Evolutionary conservation across 495 filamentous ascomycete genomes (phyloP).

Genomic region (Glutinoglossum americanum): DNA sequence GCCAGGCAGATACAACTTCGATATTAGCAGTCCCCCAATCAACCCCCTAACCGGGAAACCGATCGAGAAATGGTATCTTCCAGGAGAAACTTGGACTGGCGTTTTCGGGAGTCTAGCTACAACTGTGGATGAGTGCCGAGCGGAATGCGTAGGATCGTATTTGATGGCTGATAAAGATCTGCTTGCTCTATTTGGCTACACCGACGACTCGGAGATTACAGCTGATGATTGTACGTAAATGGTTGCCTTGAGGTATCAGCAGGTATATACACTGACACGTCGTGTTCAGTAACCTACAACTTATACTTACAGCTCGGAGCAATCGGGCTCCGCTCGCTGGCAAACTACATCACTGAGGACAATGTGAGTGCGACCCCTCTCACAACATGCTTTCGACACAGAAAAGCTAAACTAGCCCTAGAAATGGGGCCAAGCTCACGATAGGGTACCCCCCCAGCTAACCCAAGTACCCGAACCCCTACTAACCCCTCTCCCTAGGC

Average conservation of each 20-base stretch:
- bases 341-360: neutral
- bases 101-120: slow-evolving; percentile 23
- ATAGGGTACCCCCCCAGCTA: slow-evolving; percentile 13
- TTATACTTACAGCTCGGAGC: slow-evolving; percentile 84
- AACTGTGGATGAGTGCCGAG: slow-evolving; percentile 28
- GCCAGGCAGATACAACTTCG: slow-evolving; percentile 61
- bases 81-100: slow-evolving; percentile 26
- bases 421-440: slow-evolving; percentile 92
- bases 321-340: slow-evolving; percentile 62
- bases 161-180: slow-evolving; percentile 76
- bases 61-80: slow-evolving; percentile 24
- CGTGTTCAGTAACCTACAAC: slow-evolving; percentile 63
- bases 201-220: slow-evolving; percentile 32
- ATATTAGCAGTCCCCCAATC: slow-evolving; percentile 19
- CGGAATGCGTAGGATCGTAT: slow-evolving; percentile 45
- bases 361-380: neutral
- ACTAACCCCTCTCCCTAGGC: slow-evolving; percentile 33
- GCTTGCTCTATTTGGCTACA: slow-evolving; percentile 79
- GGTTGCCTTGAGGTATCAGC: too few relatives aligned
- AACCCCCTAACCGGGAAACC: slow-evolving; percentile 22
- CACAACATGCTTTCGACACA: neutral
- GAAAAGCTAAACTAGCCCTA: slow-evolving; percentile 10
- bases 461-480: slow-evolving; percentile 19
- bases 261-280: slow-evolving; percentile 28
- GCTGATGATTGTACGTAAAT: neutral